These are phyloP conservation scores for Pythium phragmitis DNA, from an alignment of 352 stramenopile species.

Conservation along the genomic window DNA sequence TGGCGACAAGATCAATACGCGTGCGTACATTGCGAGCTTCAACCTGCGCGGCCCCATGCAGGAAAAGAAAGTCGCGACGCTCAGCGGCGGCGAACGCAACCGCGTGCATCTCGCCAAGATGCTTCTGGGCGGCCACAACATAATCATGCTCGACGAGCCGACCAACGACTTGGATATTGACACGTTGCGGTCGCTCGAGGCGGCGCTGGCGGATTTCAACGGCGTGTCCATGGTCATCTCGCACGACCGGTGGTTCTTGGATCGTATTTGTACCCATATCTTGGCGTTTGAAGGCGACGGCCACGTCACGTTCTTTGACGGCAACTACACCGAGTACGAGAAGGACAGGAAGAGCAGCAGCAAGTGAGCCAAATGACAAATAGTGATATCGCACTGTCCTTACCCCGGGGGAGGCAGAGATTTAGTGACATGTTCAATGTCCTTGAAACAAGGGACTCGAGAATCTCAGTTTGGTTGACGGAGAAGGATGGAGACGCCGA, in stretches of 20 bases:
- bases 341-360: constrained; percentile 48
- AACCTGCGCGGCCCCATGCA: constrained; percentile 83
- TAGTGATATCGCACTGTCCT: not conserved
- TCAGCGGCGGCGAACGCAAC: constrained; percentile 85
- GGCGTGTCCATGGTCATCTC: constrained; percentile 95
- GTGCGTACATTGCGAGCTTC: constrained; percentile 59
- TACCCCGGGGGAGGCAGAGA: too few species aligned
- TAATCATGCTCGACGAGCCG: constrained; percentile 88
- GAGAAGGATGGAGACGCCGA: not conserved
- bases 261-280: constrained; percentile 90
- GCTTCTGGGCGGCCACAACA: constrained; percentile 78
- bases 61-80: constrained; percentile 74
- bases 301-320: constrained; percentile 77
- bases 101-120: constrained; percentile 86
- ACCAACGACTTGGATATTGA: constrained; percentile 89
- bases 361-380: not conserved
- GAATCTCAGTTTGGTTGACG: constrained; percentile 1
- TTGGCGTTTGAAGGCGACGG: constrained; percentile 79
- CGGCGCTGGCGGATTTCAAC: constrained; percentile 82
- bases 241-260: constrained; percentile 96
- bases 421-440: not conserved
- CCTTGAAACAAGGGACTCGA: not conserved
- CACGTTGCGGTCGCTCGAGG: constrained; percentile 85
- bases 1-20: constrained; percentile 66
- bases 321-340: constrained; percentile 88